Evolutionary conservation across 495 filamentous ascomycete genomes (phyloP).

Genomic region (Barbatosphaeria neglecta): DNA sequence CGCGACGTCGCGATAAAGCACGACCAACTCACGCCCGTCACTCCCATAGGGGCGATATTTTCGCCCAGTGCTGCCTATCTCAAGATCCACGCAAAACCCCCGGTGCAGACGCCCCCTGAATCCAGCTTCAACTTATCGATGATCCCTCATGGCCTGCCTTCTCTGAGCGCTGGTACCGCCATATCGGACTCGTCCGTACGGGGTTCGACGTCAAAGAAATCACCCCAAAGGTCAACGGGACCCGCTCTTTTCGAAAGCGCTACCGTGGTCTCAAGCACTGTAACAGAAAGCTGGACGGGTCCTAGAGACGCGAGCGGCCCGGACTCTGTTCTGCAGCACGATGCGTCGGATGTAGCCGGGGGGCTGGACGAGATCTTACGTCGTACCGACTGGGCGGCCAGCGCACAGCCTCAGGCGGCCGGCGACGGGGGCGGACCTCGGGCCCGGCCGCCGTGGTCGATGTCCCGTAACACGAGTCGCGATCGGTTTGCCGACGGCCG

Average conservation of each 20-base stretch:
- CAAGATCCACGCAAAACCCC: neutral
- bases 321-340: neutral
- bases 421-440: neutral
- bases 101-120: neutral
- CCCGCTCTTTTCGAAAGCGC: neutral
- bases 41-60: constrained; percentile 7
- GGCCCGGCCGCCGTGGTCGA: neutral
- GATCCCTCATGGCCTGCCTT: neutral
- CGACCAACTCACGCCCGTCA: constrained; percentile 15
- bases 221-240: neutral
- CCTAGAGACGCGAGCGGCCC: neutral
- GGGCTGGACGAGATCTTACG: neutral
- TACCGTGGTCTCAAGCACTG: neutral
- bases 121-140: neutral
- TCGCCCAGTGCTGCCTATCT: neutral
- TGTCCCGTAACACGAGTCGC: constrained; percentile 8
- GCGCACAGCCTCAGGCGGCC: neutral
- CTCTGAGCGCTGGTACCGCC: neutral
- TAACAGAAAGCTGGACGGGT: neutral
- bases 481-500: neutral
- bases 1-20: constrained; percentile 5
- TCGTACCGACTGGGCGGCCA: neutral
- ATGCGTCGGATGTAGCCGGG: neutral
- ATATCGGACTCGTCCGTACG: neutral
- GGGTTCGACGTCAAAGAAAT: neutral